These are phyloP conservation scores for Arthrobotrys megalospora DNA, from an alignment of 2,329 filamentous ascomycete species.

Conservation along the genomic window DNA sequence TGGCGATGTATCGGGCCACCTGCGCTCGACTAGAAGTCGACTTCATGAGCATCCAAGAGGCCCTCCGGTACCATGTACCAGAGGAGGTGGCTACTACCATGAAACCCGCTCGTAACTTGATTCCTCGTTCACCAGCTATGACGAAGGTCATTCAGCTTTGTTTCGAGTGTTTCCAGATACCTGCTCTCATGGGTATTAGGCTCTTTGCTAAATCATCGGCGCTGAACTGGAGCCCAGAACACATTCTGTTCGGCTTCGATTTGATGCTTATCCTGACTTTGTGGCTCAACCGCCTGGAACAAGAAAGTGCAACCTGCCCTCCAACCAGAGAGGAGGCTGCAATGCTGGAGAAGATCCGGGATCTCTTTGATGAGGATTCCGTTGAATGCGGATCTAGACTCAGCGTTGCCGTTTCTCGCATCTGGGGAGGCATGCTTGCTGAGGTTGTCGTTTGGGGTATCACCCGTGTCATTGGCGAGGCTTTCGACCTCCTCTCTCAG, in stretches of 20 bases:
- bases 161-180: conserved; percentile 97
- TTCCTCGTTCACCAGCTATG: conserved; percentile 96
- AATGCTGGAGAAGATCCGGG: conserved; percentile 94
- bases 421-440: conserved; percentile 98
- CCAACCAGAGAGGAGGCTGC: conserved; percentile 84
- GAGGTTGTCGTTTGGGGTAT: conserved; percentile 99
- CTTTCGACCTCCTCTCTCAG: conserved; percentile 96
- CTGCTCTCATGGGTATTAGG: conserved; percentile 91
- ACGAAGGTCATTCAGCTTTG: conserved; percentile 98
- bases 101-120: conserved; percentile 92
- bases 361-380: conserved; percentile 90
- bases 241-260: conserved; percentile 95
- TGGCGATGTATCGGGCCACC: conserved; percentile 96
- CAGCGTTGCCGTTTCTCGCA: conserved; percentile 92
- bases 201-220: conserved; percentile 98
- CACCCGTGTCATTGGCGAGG: conserved; percentile 96
- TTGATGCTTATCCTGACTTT: conserved; percentile 97
- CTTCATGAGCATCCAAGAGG: conserved; percentile 94
- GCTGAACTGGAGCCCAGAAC: conserved; percentile 99
- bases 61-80: conserved; percentile 94
- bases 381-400: conserved; percentile 85
- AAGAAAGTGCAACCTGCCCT: conserved; percentile 84
- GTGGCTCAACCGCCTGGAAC: conserved; percentile 99
- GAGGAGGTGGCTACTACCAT: conserved; percentile 98
- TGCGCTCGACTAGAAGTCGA: conserved; percentile 93